A percentile compares a stretch with the other conserved stretches of the same genome.
Conservation (phyloP, 164 flowering plant species). For the Protea cynaroides region DNA sequence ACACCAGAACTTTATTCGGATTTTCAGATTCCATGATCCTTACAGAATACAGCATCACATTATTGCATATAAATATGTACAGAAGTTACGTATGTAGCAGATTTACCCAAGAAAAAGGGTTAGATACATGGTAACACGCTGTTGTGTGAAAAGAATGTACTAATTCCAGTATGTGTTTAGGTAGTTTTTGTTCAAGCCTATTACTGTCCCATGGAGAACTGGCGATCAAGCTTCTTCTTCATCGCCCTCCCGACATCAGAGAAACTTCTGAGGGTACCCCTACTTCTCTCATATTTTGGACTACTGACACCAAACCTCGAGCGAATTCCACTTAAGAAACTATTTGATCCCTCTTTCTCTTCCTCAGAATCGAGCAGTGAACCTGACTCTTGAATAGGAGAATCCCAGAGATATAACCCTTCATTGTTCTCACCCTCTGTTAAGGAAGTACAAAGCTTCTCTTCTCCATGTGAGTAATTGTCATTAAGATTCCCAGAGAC, state of each 20-base stretch:
- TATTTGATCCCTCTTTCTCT: constrained; percentile 11
- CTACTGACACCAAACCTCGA: constrained; percentile 14
- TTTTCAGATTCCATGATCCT: too few relatives aligned
- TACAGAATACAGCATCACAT: background rate
- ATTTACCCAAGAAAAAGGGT: too few relatives aligned
- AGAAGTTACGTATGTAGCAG: background rate
- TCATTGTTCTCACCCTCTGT: background rate
- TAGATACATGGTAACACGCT: background rate
- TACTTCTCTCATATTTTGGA: constrained; percentile 12
- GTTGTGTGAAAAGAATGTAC: background rate
- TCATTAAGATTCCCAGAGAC: background rate
- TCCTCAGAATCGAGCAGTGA: constrained; percentile 24
- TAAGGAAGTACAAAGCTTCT: background rate
- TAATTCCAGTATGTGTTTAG: background rate
- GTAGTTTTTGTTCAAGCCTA: background rate
- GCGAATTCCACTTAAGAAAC: constrained; percentile 19
- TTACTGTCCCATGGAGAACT: constrained; percentile 20
- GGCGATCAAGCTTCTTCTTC: constrained; percentile 31
- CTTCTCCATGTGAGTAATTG: constrained; percentile 7
- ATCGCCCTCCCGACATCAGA: constrained; percentile 28
- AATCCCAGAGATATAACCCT: constrained; percentile 28
- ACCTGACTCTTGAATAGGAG: constrained; percentile 24
- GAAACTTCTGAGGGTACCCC: constrained; percentile 12
- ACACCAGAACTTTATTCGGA: too few relatives aligned
- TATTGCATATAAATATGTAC: background rate